Percentiles rank a stretch among this genome's conserved stretches.
phyloP scores from a whole-genome alignment of 305 asterid species.

The Solanum hybrid region DNA sequence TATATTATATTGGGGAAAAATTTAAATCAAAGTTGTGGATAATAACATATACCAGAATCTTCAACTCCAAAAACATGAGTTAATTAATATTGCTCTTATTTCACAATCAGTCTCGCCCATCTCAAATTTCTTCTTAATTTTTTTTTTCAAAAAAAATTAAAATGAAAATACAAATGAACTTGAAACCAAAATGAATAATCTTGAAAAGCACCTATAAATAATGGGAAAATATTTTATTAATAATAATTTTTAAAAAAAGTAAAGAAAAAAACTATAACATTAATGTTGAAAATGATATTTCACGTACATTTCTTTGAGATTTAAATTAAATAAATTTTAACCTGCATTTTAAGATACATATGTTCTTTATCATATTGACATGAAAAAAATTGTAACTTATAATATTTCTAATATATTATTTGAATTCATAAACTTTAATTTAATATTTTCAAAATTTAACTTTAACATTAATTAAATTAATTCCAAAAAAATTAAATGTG shows the following conservation, averaged over 20 bases:
- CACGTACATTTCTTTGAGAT: too few species aligned
- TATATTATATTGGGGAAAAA: background rate
- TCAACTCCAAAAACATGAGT: background rate
- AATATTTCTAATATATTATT: background rate
- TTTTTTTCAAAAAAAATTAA: background rate
- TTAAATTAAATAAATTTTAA: too few species aligned
- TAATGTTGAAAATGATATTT: slow-evolving; percentile 27
- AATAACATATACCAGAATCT: slow-evolving; percentile 5
- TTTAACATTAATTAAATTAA: background rate
- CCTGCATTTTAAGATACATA: background rate
- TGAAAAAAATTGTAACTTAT: background rate
- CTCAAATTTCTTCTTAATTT: background rate
- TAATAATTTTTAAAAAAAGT: background rate
- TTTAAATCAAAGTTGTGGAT: background rate
- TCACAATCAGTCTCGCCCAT: background rate
- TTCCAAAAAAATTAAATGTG: background rate
- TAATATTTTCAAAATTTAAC: background rate
- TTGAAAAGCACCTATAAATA: background rate
- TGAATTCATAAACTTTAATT: background rate
- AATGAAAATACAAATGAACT: background rate
- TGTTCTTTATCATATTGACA: background rate
- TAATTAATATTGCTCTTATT: background rate
- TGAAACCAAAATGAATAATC: background rate
- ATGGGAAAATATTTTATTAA: background rate
- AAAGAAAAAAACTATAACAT: slow-evolving; percentile 1